These are phyloP conservation scores for Euphorbia schlechtendalii DNA, from an alignment of 441 rosid species.

Conservation along the genomic window DNA sequence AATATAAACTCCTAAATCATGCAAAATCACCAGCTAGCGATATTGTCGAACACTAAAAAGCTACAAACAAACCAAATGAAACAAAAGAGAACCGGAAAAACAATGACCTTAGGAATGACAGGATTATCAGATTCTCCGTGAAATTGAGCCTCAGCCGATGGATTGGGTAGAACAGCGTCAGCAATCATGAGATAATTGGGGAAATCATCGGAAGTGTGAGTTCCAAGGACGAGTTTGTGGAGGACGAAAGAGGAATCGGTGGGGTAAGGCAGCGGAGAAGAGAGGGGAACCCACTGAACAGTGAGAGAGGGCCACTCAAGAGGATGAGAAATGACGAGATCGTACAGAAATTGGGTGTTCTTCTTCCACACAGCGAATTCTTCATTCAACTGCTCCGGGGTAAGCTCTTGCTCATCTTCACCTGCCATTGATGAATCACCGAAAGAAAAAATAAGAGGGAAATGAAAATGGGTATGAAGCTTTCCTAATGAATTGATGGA, in stretches of 20 bases:
- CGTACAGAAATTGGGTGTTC: conserved; percentile 85
- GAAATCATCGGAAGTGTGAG: conserved; percentile 68
- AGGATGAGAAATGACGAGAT: conserved; percentile 73
- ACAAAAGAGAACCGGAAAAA: not conserved
- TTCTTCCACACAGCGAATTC: conserved; percentile 84
- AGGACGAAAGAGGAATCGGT: conserved; percentile 42
- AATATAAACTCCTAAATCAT: not conserved
- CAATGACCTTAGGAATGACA: conserved; percentile 48
- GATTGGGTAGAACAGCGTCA: conserved; percentile 49
- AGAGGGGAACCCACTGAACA: conserved; percentile 76
- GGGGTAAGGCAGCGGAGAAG: conserved; percentile 38
- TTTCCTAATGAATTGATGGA: too few relatives aligned
- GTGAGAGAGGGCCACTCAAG: conserved; percentile 78
- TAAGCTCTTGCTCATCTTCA: conserved; percentile 27
- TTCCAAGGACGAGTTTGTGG: conserved; percentile 73
- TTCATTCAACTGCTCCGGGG: conserved; percentile 50
- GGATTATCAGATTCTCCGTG: conserved; percentile 31
- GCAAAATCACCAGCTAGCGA: conserved; percentile 1
- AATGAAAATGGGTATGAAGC: not conserved
- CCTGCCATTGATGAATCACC: conserved; percentile 21
- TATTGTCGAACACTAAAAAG: too few relatives aligned
- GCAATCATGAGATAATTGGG: conserved; percentile 78
- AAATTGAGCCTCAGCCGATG: conserved; percentile 31
- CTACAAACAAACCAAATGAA: not conserved
- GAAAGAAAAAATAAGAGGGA: not conserved